Percentiles rank a stretch among this genome's conserved stretches.
phyloP scores from a whole-genome alignment of 306 rosid species.

The Gynostemma pentaphyllum region DNA sequence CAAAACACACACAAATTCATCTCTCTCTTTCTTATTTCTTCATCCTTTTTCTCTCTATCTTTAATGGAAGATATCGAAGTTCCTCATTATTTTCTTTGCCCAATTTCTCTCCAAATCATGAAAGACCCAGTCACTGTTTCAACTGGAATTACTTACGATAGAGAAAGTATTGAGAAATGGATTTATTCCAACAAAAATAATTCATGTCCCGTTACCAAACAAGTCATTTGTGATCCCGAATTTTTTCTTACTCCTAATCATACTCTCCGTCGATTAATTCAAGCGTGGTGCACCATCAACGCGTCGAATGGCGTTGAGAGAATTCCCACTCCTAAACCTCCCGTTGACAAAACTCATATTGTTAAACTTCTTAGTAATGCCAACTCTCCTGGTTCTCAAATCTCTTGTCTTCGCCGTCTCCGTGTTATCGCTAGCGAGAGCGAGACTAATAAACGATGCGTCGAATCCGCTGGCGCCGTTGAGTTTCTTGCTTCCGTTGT shows the following conservation, averaged over 20 bases:
- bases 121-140: constrained; percentile 70
- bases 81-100: constrained; percentile 64
- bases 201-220: constrained; percentile 71
- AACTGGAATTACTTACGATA: constrained; percentile 77
- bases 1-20: background rate
- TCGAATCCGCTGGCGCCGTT: constrained; percentile 48
- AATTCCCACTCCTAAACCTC: constrained; percentile 80
- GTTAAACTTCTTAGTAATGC: constrained; percentile 35
- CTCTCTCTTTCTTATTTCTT: background rate
- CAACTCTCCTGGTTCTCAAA: constrained; percentile 21
- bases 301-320: constrained; percentile 57
- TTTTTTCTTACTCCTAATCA: constrained; percentile 64
- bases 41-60: too few species aligned
- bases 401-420: constrained; percentile 29
- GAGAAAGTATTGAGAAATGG: constrained; percentile 81
- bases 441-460: constrained; percentile 40
- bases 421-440: constrained; percentile 50
- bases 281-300: constrained; percentile 79
- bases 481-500: constrained; percentile 43
- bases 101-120: constrained; percentile 74
- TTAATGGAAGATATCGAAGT: constrained; percentile 55
- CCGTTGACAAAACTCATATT: constrained; percentile 31
- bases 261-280: constrained; percentile 74
- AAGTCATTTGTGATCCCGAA: constrained; percentile 25
- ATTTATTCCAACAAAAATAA: constrained; percentile 30